Evolutionary conservation across 1,139 yeast genomes (phyloP).

Genomic region (Debaryomyces subglobosus): DNA sequence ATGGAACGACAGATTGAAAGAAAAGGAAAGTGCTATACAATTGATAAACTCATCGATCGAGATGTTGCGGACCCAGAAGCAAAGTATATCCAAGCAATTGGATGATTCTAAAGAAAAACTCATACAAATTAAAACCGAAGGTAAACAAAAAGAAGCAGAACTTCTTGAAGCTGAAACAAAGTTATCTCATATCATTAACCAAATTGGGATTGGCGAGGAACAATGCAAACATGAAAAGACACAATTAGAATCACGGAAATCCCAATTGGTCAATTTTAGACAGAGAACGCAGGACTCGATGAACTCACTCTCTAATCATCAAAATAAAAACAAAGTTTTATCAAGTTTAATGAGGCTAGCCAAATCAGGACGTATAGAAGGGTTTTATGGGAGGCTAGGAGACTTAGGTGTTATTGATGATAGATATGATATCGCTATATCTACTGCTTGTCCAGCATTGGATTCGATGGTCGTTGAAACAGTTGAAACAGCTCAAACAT

Average conservation of each 20-base stretch:
- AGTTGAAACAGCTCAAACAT: slow-evolving; percentile 89
- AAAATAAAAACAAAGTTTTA: slow-evolving; percentile 76
- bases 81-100: slow-evolving; percentile 47
- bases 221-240: slow-evolving; percentile 55
- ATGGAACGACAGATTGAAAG: slow-evolving; percentile 72
- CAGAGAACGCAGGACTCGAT: slow-evolving; percentile 70
- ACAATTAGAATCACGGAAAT: slow-evolving; percentile 55
- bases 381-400: slow-evolving; percentile 89
- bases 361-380: slow-evolving; percentile 80
- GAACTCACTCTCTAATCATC: slow-evolving; percentile 55
- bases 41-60: slow-evolving; percentile 68
- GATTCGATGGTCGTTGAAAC: slow-evolving; percentile 94
- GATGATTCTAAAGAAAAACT: slow-evolving; percentile 51
- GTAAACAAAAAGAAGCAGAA: slow-evolving; percentile 54
- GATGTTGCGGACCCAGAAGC: slow-evolving; percentile 55
- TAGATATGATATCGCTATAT: slow-evolving; percentile 86
- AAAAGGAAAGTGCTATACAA: slow-evolving; percentile 66
- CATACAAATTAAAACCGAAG: slow-evolving; percentile 52
- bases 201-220: slow-evolving; percentile 58
- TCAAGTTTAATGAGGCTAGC: slow-evolving; percentile 69
- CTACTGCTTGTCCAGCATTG: slow-evolving; percentile 91
- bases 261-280: slow-evolving; percentile 55
- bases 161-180: slow-evolving; percentile 44
- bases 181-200: slow-evolving; percentile 53
- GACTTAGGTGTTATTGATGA: slow-evolving; percentile 88